Conservation (phyloP, 2,329 filamentous ascomycete genomes). For the Phialophora expanda region DNA sequence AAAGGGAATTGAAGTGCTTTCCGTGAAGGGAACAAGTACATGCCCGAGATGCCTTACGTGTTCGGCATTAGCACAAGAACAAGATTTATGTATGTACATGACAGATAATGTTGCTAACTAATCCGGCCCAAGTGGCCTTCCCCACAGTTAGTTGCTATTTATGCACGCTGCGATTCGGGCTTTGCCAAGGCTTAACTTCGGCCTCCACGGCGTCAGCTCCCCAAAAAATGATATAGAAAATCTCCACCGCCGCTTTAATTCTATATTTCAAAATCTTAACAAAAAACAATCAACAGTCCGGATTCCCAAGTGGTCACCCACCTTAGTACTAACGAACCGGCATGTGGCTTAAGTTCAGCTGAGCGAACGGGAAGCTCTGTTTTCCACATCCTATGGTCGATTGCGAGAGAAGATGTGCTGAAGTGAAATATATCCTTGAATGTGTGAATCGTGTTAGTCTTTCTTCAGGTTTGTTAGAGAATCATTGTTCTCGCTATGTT, state of each 20-base stretch:
- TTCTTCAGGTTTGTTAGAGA: neutral
- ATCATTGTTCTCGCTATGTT: neutral
- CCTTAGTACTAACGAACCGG: neutral
- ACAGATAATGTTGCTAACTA: too few relatives aligned
- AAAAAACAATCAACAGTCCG: neutral
- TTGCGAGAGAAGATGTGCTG: neutral
- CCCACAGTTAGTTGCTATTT: too few relatives aligned
- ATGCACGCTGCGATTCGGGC: too few relatives aligned
- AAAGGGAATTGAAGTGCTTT: too few relatives aligned
- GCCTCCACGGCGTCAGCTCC: too few relatives aligned
- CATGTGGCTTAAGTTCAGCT: neutral
- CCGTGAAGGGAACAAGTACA: too few relatives aligned
- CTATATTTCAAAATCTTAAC: neutral
- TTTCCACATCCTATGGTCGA: slow-evolving; percentile 1
- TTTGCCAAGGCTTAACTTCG: too few relatives aligned
- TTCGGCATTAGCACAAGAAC: neutral
- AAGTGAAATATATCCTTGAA: neutral
- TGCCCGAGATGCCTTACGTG: too few relatives aligned
- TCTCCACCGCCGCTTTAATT: neutral
- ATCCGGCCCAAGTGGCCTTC: too few relatives aligned
- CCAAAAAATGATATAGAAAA: neutral
- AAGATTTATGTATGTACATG: neutral
- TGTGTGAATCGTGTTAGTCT: neutral
- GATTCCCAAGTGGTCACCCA: slow-evolving; percentile 1
- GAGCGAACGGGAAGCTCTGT: neutral